Evolutionary conservation across 2,329 filamentous ascomycete species (phyloP).

Genomic region (Fusarium sp.): DNA sequence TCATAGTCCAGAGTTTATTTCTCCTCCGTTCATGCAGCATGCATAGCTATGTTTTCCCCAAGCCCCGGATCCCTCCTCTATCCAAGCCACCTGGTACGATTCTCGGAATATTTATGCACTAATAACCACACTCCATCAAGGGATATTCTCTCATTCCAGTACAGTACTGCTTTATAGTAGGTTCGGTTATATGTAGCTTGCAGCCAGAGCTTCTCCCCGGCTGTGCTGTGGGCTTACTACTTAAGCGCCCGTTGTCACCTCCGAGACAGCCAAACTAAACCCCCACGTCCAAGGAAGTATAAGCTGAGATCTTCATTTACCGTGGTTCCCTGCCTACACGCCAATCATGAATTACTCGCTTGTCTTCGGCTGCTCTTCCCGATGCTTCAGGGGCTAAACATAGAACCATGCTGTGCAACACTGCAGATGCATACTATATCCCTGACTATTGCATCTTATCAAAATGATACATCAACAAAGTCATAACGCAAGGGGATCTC

Average conservation of each 20-base stretch:
- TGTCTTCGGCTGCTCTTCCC: constrained; percentile 22
- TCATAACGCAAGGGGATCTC: constrained; percentile 5
- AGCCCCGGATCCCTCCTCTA: background rate
- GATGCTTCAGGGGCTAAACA: constrained; percentile 6
- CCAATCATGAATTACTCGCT: constrained; percentile 19
- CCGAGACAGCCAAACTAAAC: constrained; percentile 3
- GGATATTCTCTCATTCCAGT: constrained; percentile 23
- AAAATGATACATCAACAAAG: constrained; percentile 6
- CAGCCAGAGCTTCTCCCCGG: constrained; percentile 7
- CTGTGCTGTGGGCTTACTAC: background rate
- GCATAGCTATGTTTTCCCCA: background rate
- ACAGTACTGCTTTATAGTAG: background rate
- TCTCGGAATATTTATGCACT: constrained; percentile 9
- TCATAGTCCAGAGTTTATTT: constrained; percentile 36
- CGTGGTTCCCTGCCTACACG: background rate
- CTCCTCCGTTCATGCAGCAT: constrained; percentile 12
- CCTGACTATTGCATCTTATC: constrained; percentile 7
- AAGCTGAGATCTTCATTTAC: constrained; percentile 19
- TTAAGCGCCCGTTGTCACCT: constrained; percentile 25
- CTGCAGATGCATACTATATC: constrained; percentile 6
- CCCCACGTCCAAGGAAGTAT: constrained; percentile 19
- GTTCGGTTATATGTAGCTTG: background rate
- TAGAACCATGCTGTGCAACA: constrained; percentile 13
- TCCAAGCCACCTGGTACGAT: constrained; percentile 37
- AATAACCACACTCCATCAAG: constrained; percentile 18